Base-by-base conservation (phyloP, 768 basidiomycete genomes). In the Agrocybe chaxingu region DNA sequence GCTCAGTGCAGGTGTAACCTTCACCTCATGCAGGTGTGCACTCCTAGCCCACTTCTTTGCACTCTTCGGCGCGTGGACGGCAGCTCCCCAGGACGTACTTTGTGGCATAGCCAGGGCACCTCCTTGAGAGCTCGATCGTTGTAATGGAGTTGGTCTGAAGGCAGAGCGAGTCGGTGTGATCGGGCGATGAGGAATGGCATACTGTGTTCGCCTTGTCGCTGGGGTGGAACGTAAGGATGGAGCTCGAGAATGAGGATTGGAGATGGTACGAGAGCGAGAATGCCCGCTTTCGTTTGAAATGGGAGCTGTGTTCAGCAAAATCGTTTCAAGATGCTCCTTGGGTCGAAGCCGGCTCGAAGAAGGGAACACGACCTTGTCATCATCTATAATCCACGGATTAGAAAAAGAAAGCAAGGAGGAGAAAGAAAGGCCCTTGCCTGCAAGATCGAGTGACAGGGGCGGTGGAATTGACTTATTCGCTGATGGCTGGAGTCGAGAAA, bases 11-110 rank as follows among this genome's bases (percentile, higher is more conserved):
- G 24, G 24, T 24, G 5, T 24, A 5, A 24, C 24, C 40, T 60
- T 75, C 50, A 87, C 79, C 59, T 85, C 82, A 54, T 89, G 87
- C 41, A 88, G 56, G 69, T 89, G 87, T 3, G 87, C 81, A 0
- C 72, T 84, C 34, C 82, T 70, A 16, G 85, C 85, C 77, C 82
- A 84, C 34, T 74, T 74, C 53, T 76, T 79, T 12, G 78, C 76
- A 47, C 77, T 76, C 45, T 67, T 70, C 6, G 75, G 75, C 4
- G 67, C 69, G 37, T 65, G 63, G 11, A 67, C 68, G 11, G 57
- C 57, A 18, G 31, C 63, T 34, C 51, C 64, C 60, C 50, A 68
- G 43, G 60, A 64, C 33, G 49, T 62, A 39, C 60, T 62, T 7
- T 52, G 55, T 18, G 55, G 54, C 19, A 62, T 46, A 10, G 49